These are phyloP conservation scores for Pulveroboletus sp. DNA, from an alignment of 768 basidiomycete genomes.

Conservation along the genomic window DNA sequence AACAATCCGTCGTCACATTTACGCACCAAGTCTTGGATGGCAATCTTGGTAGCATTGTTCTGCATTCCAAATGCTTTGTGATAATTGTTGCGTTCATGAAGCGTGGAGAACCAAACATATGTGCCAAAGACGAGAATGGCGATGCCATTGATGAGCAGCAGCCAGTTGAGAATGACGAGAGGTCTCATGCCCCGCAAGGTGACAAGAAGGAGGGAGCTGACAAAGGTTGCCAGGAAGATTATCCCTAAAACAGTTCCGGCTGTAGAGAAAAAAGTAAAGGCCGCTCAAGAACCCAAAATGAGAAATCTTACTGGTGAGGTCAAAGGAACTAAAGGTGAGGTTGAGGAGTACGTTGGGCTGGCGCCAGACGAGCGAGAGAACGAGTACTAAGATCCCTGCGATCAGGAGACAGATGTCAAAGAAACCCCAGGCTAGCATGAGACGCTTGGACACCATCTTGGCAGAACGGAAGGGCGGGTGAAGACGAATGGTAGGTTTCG, in stretches of 20 bases:
- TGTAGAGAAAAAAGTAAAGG: slow-evolving; percentile 26
- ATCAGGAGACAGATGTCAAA: slow-evolving; percentile 66
- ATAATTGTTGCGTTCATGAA: slow-evolving; percentile 67
- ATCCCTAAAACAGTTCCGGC: slow-evolving; percentile 71
- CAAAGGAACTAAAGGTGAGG: slow-evolving; percentile 53
- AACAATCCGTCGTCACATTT: not conserved
- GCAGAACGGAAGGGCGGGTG: not conserved
- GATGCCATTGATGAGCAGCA: slow-evolving; percentile 59
- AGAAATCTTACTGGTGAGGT: slow-evolving; percentile 53
- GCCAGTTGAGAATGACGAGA: slow-evolving; percentile 73
- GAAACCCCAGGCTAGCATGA: slow-evolving; percentile 69
- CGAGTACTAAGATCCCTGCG: slow-evolving; percentile 62
- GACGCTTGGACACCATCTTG: slow-evolving; percentile 65
- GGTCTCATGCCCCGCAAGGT: slow-evolving; percentile 63
- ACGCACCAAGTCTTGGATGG: slow-evolving; percentile 70
- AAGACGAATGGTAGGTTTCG: slow-evolving; percentile 4
- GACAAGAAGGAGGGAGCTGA: slow-evolving; percentile 66
- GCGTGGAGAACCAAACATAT: slow-evolving; percentile 77
- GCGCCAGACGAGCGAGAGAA: slow-evolving; percentile 69
- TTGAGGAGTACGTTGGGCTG: slow-evolving; percentile 66
- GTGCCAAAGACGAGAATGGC: slow-evolving; percentile 62
- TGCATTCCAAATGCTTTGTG: slow-evolving; percentile 49
- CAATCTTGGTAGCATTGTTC: slow-evolving; percentile 42
- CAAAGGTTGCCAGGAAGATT: slow-evolving; percentile 59
- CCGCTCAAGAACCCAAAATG: not conserved